Percentiles rank a stretch among this genome's conserved stretches.
phyloP scores from a whole-genome alignment of 495 filamentous ascomycete species.

The Apodospora peruviana region DNA sequence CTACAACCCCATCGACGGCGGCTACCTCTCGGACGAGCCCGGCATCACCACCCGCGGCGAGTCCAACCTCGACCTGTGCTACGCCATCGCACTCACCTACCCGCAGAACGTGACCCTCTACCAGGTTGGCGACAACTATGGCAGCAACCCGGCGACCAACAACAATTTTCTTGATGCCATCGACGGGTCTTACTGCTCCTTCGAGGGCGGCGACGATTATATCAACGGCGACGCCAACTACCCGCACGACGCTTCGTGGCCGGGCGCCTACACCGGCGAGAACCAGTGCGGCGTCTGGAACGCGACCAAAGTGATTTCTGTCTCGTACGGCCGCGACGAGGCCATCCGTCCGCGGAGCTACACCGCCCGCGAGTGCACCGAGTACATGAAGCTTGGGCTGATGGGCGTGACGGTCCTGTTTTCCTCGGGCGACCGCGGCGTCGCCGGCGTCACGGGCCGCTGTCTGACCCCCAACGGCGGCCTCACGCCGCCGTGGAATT shows the following conservation, averaged over 20 bases:
- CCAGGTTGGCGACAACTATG: conserved; percentile 49
- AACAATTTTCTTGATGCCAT: conserved; percentile 47
- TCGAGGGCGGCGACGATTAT: conserved; percentile 35
- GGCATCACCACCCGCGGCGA: conserved; percentile 23
- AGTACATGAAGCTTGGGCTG: conserved; percentile 57
- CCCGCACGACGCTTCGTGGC: conserved; percentile 34
- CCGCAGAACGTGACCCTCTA: conserved; percentile 53
- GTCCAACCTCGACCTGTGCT: conserved; percentile 24
- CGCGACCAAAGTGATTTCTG: conserved; percentile 28
- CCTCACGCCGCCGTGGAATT: conserved; percentile 5
- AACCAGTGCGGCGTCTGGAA: conserved; percentile 46
- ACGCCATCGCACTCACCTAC: conserved; percentile 36
- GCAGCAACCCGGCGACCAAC: conserved; percentile 47
- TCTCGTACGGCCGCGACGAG: conserved; percentile 27
- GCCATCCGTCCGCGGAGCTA: conserved; percentile 16
- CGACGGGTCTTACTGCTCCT: conserved; percentile 52
- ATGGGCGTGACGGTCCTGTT: conserved; percentile 52
- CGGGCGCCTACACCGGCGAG: conserved; percentile 4
- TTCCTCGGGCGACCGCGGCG: conserved; percentile 56
- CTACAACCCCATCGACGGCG: conserved; percentile 19
- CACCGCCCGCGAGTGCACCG: conserved; percentile 22
- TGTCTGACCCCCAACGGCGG: conserved; percentile 9
- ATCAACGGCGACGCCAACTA: conserved; percentile 41
- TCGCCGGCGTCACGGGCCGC: conserved; percentile 20
- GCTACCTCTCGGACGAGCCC: conserved; percentile 11